Conservation (phyloP, 2,329 filamentous ascomycete species). For the Phaeoacremonium minimum region DNA sequence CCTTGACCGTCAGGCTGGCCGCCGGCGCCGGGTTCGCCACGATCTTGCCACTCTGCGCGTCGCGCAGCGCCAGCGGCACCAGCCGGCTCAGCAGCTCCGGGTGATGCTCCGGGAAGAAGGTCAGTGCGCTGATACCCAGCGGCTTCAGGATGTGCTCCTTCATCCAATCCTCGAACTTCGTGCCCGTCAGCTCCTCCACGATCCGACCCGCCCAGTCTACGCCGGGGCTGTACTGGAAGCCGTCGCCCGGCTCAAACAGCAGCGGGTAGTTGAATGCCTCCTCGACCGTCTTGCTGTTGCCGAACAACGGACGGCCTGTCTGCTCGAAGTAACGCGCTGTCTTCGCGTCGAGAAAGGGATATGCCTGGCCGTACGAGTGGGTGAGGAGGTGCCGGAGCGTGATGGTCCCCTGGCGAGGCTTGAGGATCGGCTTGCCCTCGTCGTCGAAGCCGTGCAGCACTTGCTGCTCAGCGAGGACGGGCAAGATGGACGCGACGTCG, state of each 20-base stretch:
- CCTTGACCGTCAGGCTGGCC: background rate
- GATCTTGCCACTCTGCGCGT: conserved; percentile 1
- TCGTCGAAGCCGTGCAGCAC: conserved; percentile 37
- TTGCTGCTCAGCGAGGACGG: conserved; percentile 34
- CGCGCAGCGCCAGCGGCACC: conserved; percentile 3
- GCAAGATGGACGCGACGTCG: conserved; percentile 30
- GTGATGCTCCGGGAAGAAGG: conserved; percentile 15
- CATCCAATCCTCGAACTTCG: conserved; percentile 16
- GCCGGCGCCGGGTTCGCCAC: background rate
- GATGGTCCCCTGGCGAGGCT: conserved; percentile 24
- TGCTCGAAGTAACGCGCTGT: conserved; percentile 7
- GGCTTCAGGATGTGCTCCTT: conserved; percentile 12
- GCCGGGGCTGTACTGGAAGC: conserved; percentile 22
- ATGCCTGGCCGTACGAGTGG: conserved; percentile 38
- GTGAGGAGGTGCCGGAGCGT: conserved; percentile 42
- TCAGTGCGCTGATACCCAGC: conserved; percentile 13
- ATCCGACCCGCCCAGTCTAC: conserved; percentile 22
- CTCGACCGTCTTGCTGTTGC: conserved; percentile 9
- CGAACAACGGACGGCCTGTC: conserved; percentile 3
- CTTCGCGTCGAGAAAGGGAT: conserved; percentile 26
- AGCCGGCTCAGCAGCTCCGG: conserved; percentile 6
- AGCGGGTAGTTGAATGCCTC: conserved; percentile 18
- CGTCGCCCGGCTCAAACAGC: conserved; percentile 20
- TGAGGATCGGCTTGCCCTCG: conserved; percentile 16
- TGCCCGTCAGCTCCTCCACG: conserved; percentile 15